phyloP scores from a whole-genome alignment of 2,329 filamentous ascomycete species.

The Alternaria tenuissima region DNA sequence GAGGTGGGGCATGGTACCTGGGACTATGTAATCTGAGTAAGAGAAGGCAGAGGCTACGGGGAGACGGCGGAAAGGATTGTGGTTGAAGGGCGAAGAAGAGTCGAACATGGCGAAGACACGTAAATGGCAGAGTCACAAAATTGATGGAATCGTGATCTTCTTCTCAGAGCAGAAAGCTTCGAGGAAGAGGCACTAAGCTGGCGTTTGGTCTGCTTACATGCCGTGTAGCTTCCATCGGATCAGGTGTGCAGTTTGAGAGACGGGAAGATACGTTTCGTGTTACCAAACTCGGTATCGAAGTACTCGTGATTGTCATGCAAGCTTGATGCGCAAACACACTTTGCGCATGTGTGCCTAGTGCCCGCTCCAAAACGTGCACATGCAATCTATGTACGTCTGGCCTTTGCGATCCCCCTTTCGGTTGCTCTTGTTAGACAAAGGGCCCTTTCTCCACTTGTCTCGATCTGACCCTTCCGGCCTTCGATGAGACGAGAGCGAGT shows the following conservation, averaged over 20 bases:
- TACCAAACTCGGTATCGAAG: slow-evolving; percentile 6
- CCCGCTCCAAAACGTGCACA: background rate
- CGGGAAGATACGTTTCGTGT: slow-evolving; percentile 6
- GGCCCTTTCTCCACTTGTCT: background rate
- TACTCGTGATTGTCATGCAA: slow-evolving; percentile 8
- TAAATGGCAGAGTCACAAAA: background rate
- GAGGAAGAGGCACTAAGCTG: background rate
- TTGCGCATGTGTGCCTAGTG: background rate
- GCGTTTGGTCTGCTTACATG: background rate
- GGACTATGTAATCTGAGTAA: slow-evolving; percentile 1
- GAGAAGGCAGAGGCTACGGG: slow-evolving; percentile 2
- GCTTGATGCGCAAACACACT: slow-evolving; percentile 12
- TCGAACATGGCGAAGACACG: slow-evolving; percentile 9
- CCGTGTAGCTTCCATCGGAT: background rate
- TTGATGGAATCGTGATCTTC: background rate
- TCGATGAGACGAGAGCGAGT: background rate
- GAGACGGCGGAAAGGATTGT: slow-evolving; percentile 9
- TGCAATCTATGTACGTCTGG: background rate
- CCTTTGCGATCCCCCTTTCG: background rate
- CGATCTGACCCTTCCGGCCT: background rate
- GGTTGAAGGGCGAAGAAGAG: background rate
- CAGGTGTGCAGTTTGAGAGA: slow-evolving; percentile 5
- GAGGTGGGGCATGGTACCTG: background rate
- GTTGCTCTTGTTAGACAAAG: background rate
- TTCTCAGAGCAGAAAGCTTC: background rate